phyloP scores from a whole-genome alignment of 176 grass and related monocot genomes.

The Luzula sylvatica region DNA sequence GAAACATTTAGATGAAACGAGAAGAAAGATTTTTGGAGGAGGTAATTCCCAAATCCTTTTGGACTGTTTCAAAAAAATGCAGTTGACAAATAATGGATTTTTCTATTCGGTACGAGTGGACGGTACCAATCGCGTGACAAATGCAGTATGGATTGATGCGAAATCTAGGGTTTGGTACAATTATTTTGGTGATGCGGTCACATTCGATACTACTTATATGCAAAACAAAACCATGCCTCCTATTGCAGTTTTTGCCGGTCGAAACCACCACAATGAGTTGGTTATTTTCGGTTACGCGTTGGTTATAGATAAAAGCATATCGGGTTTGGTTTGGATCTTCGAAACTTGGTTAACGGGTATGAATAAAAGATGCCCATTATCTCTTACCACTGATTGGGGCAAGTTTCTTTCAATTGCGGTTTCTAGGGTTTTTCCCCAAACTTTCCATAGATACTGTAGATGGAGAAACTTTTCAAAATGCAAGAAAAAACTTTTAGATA shows the following conservation, averaged over 20 bases:
- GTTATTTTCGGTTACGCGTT: constrained; percentile 76
- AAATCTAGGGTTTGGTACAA: constrained; percentile 61
- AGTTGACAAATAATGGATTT: constrained; percentile 48
- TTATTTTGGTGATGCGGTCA: constrained; percentile 77
- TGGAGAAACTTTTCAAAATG: constrained; percentile 71
- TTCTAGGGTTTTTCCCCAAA: constrained; percentile 58
- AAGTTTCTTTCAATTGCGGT: constrained; percentile 45
- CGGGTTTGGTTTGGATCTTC: constrained; percentile 60
- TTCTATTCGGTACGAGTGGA: constrained; percentile 62
- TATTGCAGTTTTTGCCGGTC: constrained; percentile 54
- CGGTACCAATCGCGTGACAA: constrained; percentile 49
- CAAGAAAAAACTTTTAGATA: constrained; percentile 65
- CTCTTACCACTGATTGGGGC: constrained; percentile 68
- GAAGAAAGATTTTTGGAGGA: constrained; percentile 52
- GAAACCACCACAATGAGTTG: constrained; percentile 64
- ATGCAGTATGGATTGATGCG: constrained; percentile 66
- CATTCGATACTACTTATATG: constrained; percentile 58
- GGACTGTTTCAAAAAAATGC: constrained; percentile 55
- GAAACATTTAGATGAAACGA: constrained; percentile 35
- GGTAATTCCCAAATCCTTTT: constrained; percentile 36
- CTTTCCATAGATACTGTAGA: constrained; percentile 65
- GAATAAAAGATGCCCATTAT: constrained; percentile 37
- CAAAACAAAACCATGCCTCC: constrained; percentile 61
- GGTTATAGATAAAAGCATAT: constrained; percentile 42
- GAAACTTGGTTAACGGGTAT: constrained; percentile 67